Evolutionary conservation across 495 filamentous ascomycete species (phyloP).

Genomic region (Tricharina praecox): DNA sequence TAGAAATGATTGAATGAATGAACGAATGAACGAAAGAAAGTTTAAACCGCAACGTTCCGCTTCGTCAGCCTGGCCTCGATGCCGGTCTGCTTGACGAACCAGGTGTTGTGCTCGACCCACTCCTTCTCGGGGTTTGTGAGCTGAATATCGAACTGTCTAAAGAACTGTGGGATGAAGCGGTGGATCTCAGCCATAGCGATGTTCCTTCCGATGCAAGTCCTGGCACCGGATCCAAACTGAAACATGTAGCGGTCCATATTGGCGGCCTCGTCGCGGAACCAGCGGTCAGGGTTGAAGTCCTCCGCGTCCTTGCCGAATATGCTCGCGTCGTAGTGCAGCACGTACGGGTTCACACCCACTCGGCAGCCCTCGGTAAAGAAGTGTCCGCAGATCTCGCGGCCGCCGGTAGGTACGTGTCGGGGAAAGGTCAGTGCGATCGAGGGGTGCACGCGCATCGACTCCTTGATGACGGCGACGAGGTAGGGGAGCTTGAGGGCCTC

Average conservation of each 20-base stretch:
- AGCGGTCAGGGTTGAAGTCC: slow-evolving; percentile 6
- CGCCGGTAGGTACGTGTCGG: slow-evolving; percentile 43
- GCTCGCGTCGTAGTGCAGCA: slow-evolving; percentile 26
- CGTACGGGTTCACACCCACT: slow-evolving; percentile 45
- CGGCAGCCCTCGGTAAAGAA: slow-evolving; percentile 38
- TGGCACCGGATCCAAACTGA: slow-evolving; percentile 44
- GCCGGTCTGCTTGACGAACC: slow-evolving; percentile 48
- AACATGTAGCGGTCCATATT: slow-evolving; percentile 3
- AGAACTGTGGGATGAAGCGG: slow-evolving; percentile 56
- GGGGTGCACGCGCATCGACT: slow-evolving; percentile 50
- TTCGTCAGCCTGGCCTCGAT: not conserved
- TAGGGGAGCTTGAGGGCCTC: slow-evolving; percentile 32
- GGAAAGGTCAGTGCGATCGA: slow-evolving; percentile 45
- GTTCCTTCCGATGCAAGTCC: slow-evolving; percentile 53
- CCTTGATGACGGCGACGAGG: slow-evolving; percentile 52
- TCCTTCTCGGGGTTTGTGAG: slow-evolving; percentile 42
- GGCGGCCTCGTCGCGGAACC: not conserved
- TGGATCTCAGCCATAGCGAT: slow-evolving; percentile 63
- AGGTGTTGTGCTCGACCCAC: slow-evolving; percentile 53
- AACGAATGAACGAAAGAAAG: no score
- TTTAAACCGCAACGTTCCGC: no score
- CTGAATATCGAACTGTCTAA: slow-evolving; percentile 41
- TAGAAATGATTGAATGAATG: no score
- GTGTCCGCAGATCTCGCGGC: slow-evolving; percentile 34
- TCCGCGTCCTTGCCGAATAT: slow-evolving; percentile 4